Evolutionary conservation across 2,329 filamentous ascomycete genomes (phyloP).

Genomic region (Sordariomycetes sp.): DNA sequence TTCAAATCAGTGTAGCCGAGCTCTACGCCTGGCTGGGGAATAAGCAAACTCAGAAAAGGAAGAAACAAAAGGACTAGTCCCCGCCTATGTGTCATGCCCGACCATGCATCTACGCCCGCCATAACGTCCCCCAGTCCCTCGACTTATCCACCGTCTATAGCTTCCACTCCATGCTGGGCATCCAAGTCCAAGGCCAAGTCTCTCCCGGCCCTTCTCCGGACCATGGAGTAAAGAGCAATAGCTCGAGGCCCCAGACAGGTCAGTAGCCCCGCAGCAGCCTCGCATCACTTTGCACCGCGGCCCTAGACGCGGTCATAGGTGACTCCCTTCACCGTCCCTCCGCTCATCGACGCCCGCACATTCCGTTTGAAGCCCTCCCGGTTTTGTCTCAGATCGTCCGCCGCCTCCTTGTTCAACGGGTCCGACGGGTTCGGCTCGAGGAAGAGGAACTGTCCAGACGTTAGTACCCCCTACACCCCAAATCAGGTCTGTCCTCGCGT

Average conservation of each 20-base stretch:
- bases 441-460: slow-evolving; percentile 65
- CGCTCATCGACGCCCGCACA: slow-evolving; percentile 71
- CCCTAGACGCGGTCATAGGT: slow-evolving; percentile 58
- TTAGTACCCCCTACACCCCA: background rate
- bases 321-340: slow-evolving; percentile 60
- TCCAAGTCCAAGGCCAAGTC: background rate
- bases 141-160: background rate
- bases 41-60: background rate
- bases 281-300: slow-evolving; percentile 35
- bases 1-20: background rate
- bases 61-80: background rate
- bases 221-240: background rate
- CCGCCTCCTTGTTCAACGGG: slow-evolving; percentile 96
- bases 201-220: background rate
- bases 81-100: background rate
- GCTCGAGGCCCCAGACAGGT: background rate
- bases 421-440: slow-evolving; percentile 94
- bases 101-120: background rate
- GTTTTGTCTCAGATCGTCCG: slow-evolving; percentile 78
- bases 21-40: background rate
- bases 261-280: background rate
- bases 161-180: background rate
- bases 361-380: slow-evolving; percentile 86
- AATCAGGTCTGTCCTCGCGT: background rate
- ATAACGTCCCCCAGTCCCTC: background rate